Base-by-base conservation (phyloP, 306 rosid species). In the Castanea mollissima region DNA sequence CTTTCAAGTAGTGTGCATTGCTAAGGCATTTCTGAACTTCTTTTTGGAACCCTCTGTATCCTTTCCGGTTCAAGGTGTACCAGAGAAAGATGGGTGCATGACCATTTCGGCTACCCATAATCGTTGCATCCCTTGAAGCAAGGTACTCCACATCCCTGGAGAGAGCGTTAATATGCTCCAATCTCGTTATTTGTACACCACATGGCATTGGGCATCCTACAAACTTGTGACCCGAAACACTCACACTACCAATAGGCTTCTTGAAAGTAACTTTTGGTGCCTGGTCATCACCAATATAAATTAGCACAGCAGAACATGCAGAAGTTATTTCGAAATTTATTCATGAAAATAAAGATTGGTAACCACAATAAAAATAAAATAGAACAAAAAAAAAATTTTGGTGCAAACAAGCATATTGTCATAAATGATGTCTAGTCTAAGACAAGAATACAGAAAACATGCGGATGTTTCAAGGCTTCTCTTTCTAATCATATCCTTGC, bases 81-180 rank as follows among this genome's bases (percentile, higher is more conserved):
- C 97, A 90, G 5, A 90, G 84, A 82, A 90, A 92, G 71, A 90
- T 90, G 5, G 94, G 90, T 15, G 93, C 91, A 73, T 89, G 92
- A 34, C 94, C 97, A 19, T 86, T 69, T 54, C 91, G 85, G 67
- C 97, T 92, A 21, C 94, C 93, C 88, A 90, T 89, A 76, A 92
- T 92, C 15, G 94, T 92, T 52, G 86, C 86, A 70, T 92, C 97
- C 67, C 89, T 88, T 7, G 97, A 92, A 52, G 87, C 93, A 35
- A 92, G 90, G 80, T 84, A 86, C 73, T 87, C 92, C 2, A 92
- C 91, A 21, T 92, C 86, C 8, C 83, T 86, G 4, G 92, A 87
- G 54, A 90, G 85, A 55, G 73, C 82, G 57, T 84, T 88, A 6
- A 85, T 81, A 83, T 84, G 83, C 82, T 81, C 76, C 85, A 86